phyloP scores from a whole-genome alignment of 2,329 filamentous ascomycete species.

The Cladophialophora yegresii region DNA sequence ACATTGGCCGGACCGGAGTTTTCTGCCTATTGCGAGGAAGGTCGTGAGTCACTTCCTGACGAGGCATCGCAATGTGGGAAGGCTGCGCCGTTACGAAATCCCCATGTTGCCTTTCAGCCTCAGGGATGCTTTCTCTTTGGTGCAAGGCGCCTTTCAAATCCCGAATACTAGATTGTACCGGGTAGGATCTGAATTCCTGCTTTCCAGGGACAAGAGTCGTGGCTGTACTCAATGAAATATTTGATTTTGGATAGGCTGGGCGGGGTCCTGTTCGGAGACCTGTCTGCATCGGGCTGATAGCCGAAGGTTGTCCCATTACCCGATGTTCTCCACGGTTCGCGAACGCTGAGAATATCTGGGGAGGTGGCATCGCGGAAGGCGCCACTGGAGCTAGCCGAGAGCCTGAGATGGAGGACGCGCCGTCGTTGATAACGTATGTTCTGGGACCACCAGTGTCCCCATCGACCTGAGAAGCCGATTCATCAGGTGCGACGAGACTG shows the following conservation, averaged over 20 bases:
- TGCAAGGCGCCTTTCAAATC: not conserved
- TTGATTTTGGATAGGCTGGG: constrained; percentile 12
- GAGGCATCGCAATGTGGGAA: not conserved
- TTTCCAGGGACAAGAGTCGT: constrained; percentile 23
- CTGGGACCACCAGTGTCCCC: not conserved
- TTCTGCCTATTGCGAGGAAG: not conserved
- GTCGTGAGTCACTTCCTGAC: not conserved
- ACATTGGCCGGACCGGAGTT: not conserved
- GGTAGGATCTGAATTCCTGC: not conserved
- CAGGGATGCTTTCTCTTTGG: not conserved
- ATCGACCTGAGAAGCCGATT: constrained; percentile 27
- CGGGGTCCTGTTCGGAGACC: not conserved
- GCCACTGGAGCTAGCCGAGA: not conserved
- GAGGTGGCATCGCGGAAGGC: constrained; percentile 17
- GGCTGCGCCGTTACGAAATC: not conserved
- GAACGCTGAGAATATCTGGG: constrained; percentile 4
- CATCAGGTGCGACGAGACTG: constrained; percentile 19
- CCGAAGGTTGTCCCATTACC: not conserved
- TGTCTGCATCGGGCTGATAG: constrained; percentile 1
- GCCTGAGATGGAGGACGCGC: not conserved
- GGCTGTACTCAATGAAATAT: constrained; percentile 25
- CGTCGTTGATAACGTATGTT: not conserved
- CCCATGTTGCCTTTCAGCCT: not conserved
- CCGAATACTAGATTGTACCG: not conserved
- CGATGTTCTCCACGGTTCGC: not conserved